Conservation (phyloP, 805 yeast species). For the Wickerhamiella slavikovae region DNA sequence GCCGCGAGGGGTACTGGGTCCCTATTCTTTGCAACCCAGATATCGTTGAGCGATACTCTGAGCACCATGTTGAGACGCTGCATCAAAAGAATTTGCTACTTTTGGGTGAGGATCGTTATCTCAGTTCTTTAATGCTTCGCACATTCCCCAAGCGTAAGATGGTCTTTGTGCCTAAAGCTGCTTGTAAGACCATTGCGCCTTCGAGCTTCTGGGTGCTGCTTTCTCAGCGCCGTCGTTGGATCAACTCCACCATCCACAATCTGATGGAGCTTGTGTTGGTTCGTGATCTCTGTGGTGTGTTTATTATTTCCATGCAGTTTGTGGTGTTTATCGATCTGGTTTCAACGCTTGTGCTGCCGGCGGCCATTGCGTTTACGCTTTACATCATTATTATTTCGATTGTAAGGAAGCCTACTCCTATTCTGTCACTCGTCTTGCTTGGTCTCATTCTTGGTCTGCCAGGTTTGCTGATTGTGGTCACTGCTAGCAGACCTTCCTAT, state of each 20-base stretch:
- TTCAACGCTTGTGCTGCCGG: constrained; percentile 77
- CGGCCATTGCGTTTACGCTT: constrained; percentile 64
- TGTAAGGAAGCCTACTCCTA: constrained; percentile 54
- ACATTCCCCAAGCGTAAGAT: constrained; percentile 83
- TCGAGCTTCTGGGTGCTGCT: constrained; percentile 54
- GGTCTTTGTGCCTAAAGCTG: constrained; percentile 74
- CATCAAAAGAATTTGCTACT: constrained; percentile 71
- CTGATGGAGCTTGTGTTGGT: constrained; percentile 71
- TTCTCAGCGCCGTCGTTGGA: constrained; percentile 94
- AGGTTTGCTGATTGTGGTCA: constrained; percentile 57
- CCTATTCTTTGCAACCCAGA: constrained; percentile 86
- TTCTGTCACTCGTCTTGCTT: constrained; percentile 53
- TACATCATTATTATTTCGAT: constrained; percentile 59
- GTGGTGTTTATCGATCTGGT: constrained; percentile 64
- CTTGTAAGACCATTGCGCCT: constrained; percentile 84
- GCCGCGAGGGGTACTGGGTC: constrained; percentile 66
- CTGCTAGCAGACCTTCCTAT: constrained; percentile 56
- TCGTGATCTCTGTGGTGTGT: constrained; percentile 79
- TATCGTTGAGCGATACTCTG: constrained; percentile 78
- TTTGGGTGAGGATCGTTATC: constrained; percentile 77
- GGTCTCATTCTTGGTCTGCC: constrained; percentile 72
- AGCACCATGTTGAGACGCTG: constrained; percentile 62
- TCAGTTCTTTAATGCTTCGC: constrained; percentile 66
- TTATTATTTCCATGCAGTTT: constrained; percentile 89
- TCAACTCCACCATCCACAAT: constrained; percentile 84